These are phyloP conservation scores for Tulasnella sp. DNA, from an alignment of 768 basidiomycete species.

Conservation along the genomic window DNA sequence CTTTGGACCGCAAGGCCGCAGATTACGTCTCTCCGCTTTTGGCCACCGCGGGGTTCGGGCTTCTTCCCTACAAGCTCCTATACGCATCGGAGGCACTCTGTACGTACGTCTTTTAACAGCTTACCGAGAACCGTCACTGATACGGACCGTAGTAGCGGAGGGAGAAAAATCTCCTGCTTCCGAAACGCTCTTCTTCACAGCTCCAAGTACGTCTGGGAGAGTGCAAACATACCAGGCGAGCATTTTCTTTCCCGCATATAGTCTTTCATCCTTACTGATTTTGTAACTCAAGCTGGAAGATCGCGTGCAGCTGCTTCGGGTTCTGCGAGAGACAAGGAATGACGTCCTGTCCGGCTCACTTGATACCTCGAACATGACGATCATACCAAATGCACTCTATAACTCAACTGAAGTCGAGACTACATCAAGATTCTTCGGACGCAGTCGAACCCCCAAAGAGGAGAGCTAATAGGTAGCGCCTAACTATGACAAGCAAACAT, in stretches of 20 bases:
- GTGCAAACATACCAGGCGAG: slow-evolving; percentile 62
- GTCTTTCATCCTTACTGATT: neutral
- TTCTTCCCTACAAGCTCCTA: slow-evolving; percentile 42
- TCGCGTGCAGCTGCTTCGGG: neutral
- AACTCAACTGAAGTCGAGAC: neutral
- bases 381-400: neutral
- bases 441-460: neutral
- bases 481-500: too few relatives aligned
- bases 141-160: neutral
- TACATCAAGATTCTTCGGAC: neutral
- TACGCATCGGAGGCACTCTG: slow-evolving; percentile 20
- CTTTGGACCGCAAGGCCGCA: neutral
- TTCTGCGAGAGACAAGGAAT: neutral
- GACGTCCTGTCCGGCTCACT: neutral
- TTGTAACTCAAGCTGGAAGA: neutral
- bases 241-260: neutral
- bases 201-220: slow-evolving; percentile 65
- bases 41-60: slow-evolving; percentile 24
- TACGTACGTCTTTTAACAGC: neutral
- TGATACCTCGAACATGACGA: neutral
- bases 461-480: neutral
- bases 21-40: neutral
- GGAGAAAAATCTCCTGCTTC: neutral
- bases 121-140: neutral
- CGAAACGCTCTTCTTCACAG: slow-evolving; percentile 64